These are phyloP conservation scores for Kwoniella shivajii DNA, from an alignment of 1,284 basidiomycete genomes.

Conservation along the genomic window DNA sequence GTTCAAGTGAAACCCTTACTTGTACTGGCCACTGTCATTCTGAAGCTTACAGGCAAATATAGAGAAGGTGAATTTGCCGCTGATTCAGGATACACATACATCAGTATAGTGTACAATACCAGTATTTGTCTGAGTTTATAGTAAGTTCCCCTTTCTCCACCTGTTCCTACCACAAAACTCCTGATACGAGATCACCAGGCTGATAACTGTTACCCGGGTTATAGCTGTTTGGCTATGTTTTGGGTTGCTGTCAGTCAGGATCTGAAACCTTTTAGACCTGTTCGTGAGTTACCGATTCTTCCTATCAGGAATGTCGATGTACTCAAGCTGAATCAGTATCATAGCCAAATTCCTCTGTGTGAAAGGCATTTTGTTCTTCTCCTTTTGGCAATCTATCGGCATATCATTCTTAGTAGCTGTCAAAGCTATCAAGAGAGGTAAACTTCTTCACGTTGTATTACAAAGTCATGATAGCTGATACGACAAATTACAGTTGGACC, in stretches of 20 bases:
- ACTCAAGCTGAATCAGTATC: conserved; percentile 60
- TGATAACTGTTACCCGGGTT: conserved; percentile 33
- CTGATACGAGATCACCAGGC: not conserved
- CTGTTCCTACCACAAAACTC: too few relatives aligned
- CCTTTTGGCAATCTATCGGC: conserved; percentile 91
- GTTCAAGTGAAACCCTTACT: conserved; percentile 94
- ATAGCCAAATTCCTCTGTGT: conserved; percentile 95
- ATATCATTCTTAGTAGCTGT: conserved; percentile 87
- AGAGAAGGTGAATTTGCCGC: conserved; percentile 83
- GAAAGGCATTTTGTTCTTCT: conserved; percentile 96
- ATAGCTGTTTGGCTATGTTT: conserved; percentile 85
- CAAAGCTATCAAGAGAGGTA: conserved; percentile 67
- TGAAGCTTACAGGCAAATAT: conserved; percentile 85
- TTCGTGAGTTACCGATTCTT: conserved; percentile 37
- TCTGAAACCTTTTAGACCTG: conserved; percentile 79
- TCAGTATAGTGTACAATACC: conserved; percentile 73
- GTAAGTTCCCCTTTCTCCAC: conserved; percentile 29
- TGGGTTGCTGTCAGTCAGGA: conserved; percentile 88
- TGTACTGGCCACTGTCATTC: conserved; percentile 77
- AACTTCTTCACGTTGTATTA: conserved; percentile 1
- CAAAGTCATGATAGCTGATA: not conserved
- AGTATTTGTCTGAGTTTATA: conserved; percentile 57
- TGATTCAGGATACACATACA: conserved; percentile 87
- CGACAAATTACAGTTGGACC: conserved; percentile 64
- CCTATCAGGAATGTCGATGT: not conserved